Evolutionary conservation across 192 early-diverging fungal genomes (phyloP).

Genomic region (Allomyces macrogynus): DNA sequence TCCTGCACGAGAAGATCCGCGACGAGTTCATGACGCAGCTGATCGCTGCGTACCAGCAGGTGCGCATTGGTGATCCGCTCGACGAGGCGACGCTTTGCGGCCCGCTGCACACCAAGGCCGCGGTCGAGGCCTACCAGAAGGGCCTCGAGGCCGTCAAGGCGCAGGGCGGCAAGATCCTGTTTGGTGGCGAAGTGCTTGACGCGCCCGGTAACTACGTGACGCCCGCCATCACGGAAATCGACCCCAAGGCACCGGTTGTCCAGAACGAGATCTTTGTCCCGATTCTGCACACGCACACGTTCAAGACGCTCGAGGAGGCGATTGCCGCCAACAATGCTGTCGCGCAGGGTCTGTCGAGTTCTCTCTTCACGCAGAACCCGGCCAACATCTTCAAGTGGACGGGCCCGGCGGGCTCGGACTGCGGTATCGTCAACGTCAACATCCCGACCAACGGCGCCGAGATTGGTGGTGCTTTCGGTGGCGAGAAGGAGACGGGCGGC

Average conservation of each 20-base stretch:
- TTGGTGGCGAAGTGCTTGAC: conserved; percentile 58
- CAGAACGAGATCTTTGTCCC: conserved; percentile 92
- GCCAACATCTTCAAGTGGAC: conserved; percentile 80
- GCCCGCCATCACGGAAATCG: conserved; percentile 75
- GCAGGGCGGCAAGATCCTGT: conserved; percentile 69
- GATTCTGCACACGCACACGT: conserved; percentile 69
- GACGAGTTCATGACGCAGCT: conserved; percentile 61
- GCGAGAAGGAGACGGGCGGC: conserved; percentile 91
- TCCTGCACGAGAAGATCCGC: conserved; percentile 72
- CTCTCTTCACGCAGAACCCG: conserved; percentile 63
- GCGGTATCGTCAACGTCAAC: conserved; percentile 85
- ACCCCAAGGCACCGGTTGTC: conserved; percentile 50
- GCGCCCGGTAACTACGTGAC: conserved; percentile 74
- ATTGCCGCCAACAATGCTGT: conserved; percentile 77
- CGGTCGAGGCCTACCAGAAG: conserved; percentile 51
- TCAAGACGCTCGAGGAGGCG: conserved; percentile 60
- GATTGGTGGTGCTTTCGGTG: conserved; percentile 93
- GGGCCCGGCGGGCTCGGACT: conserved; percentile 75
- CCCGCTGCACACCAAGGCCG: conserved; percentile 71
- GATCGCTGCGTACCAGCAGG: conserved; percentile 62
- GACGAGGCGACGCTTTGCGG: conserved; percentile 67
- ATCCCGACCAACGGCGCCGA: conserved; percentile 93
- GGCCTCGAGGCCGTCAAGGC: conserved; percentile 56
- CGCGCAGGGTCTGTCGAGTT: conserved; percentile 64
- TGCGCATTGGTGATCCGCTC: conserved; percentile 74